Evolutionary conservation across 148 eudicot species (phyloP).

Genomic region (Vaccinium vitisidaea): DNA sequence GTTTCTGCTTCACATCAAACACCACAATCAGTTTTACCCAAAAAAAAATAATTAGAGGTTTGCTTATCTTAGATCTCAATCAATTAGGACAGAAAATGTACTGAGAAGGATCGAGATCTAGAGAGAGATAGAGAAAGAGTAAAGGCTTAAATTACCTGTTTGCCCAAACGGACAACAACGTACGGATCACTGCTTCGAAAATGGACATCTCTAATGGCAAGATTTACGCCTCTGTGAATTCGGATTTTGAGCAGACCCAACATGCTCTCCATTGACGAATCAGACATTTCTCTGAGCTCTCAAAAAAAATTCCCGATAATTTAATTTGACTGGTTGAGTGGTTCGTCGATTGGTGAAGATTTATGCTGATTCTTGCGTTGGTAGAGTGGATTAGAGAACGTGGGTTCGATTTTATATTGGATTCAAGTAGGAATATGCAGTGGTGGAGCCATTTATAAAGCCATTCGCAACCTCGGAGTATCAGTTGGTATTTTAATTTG

Average conservation of each 20-base stretch:
- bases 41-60: too few relatives aligned
- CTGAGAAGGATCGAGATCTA: too few relatives aligned
- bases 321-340: neutral
- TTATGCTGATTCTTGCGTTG: neutral
- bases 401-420: neutral
- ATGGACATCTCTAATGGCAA: neutral
- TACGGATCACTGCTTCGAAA: neutral
- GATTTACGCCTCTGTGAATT: neutral
- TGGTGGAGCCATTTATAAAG: neutral
- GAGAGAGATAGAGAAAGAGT: too few relatives aligned
- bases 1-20: slow-evolving; percentile 42
- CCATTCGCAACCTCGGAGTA: neutral
- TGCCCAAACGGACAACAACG: neutral
- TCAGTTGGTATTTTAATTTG: too few relatives aligned
- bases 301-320: neutral
- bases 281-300: neutral
- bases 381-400: neutral
- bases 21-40: neutral
- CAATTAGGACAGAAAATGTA: too few relatives aligned
- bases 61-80: too few relatives aligned
- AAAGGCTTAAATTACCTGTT: neutral
- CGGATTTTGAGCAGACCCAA: neutral
- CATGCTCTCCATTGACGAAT: neutral
- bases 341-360: too few relatives aligned
- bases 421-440: neutral